Evolutionary conservation across 2,329 filamentous ascomycete genomes (phyloP).

Genomic region (Aspergillus phoenicis): DNA sequence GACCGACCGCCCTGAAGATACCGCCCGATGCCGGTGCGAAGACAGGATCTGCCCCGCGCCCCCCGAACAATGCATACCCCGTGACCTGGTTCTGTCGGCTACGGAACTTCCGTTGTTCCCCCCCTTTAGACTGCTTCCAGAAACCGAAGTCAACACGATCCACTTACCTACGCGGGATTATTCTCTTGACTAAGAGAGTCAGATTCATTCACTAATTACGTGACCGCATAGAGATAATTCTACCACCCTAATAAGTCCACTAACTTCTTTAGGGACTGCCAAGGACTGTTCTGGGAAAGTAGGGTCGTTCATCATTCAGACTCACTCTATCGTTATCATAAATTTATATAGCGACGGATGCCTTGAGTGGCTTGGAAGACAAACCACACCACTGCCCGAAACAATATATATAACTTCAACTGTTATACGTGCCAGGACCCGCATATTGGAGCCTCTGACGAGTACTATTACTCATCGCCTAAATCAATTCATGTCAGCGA

Average conservation of each 20-base stretch:
- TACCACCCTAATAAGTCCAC: neutral
- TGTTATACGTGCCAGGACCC: neutral
- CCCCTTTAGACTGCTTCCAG: neutral
- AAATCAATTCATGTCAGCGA: neutral
- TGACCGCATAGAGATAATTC: neutral
- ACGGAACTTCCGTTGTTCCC: constrained; percentile 1
- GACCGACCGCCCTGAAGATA: neutral
- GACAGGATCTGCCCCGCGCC: neutral
- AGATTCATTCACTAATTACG: neutral
- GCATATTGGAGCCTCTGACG: neutral
- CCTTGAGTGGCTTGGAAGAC: neutral
- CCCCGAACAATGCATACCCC: neutral
- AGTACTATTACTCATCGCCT: neutral
- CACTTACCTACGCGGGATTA: neutral
- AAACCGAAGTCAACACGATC: neutral
- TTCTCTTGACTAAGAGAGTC: neutral
- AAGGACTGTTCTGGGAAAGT: neutral
- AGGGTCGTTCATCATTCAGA: neutral
- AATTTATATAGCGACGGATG: neutral
- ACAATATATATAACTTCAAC: no score
- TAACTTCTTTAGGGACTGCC: neutral
- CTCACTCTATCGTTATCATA: neutral
- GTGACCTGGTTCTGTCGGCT: neutral
- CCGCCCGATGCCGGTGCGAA: neutral
- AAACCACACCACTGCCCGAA: no score